Evolutionary conservation across 1,139 yeast genomes (phyloP).

Genomic region (Kodamaea sp.): DNA sequence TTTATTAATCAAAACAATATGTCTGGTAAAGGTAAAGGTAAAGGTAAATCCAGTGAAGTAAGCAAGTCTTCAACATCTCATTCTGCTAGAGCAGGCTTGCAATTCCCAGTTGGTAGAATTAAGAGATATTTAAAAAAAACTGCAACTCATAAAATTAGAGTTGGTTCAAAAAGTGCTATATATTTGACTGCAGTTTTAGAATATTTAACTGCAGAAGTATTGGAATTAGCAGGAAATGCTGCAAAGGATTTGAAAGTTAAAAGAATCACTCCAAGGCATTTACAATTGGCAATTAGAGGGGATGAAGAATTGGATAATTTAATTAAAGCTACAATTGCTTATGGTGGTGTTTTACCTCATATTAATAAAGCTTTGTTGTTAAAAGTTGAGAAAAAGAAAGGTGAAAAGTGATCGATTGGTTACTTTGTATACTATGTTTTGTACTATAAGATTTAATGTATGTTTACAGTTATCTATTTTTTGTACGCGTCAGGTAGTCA

Average conservation of each 20-base stretch:
- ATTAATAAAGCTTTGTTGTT: constrained; percentile 89
- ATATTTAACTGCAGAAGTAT: constrained; percentile 95
- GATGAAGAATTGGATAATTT: constrained; percentile 97
- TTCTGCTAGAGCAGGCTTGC: constrained; percentile 96
- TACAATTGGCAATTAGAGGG: constrained; percentile 97
- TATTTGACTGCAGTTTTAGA: constrained; percentile 96
- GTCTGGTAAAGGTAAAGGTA: constrained; percentile 90
- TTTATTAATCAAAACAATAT: constrained; percentile 42
- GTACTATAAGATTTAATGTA: constrained; percentile 12
- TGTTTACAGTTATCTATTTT: neutral
- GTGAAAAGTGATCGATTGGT: constrained; percentile 23
- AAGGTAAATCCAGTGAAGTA: constrained; percentile 81
- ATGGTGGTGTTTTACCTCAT: constrained; percentile 99
- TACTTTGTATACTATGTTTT: constrained; percentile 11
- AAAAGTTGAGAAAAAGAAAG: constrained; percentile 86
- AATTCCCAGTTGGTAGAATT: constrained; percentile 98
- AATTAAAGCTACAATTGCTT: constrained; percentile 96
- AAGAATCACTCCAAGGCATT: constrained; percentile 98
- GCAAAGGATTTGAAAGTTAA: constrained; percentile 97
- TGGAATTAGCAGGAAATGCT: constrained; percentile 98
- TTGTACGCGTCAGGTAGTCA: neutral
- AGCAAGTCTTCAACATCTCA: constrained; percentile 73
- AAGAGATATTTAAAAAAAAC: constrained; percentile 89
- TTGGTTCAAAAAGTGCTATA: constrained; percentile 96
- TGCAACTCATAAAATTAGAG: constrained; percentile 92